Conservation (phyloP, 495 filamentous ascomycete species). For the Penicillium coffeae region DNA sequence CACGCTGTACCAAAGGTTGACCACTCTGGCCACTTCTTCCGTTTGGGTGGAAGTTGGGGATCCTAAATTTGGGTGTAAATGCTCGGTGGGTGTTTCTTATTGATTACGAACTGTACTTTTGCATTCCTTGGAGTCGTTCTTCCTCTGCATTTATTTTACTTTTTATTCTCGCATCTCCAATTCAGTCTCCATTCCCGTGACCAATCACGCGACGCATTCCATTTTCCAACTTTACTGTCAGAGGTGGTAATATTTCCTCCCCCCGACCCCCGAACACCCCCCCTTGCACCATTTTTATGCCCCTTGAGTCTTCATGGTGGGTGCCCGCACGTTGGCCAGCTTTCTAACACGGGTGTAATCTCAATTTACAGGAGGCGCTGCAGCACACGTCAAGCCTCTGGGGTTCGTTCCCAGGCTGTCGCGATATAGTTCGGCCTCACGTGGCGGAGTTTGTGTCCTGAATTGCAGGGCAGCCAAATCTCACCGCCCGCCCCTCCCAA, state of each 20-base stretch:
- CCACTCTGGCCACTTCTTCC: no score
- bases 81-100: background rate
- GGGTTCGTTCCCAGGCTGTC: no score
- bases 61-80: background rate
- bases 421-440: background rate
- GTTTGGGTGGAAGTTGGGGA: no score
- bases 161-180: background rate
- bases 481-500: slow-evolving; percentile 33
- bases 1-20: background rate
- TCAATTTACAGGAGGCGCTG: no score
- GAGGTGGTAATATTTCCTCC: slow-evolving; percentile 2
- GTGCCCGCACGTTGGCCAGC: no score
- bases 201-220: slow-evolving; percentile 24
- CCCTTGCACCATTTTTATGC: slow-evolving; percentile 6
- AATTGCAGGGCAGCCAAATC: slow-evolving; percentile 6
- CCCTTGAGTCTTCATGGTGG: background rate
- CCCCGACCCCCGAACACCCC: background rate
- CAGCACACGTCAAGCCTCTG: no score
- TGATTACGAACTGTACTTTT: background rate
- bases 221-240: slow-evolving; percentile 2
- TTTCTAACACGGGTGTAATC: background rate
- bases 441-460: slow-evolving; percentile 4
- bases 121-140: background rate
- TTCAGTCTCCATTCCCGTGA: slow-evolving; percentile 12
- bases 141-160: background rate